These are phyloP conservation scores for Suhomyces sp. DNA, from an alignment of 805 yeast species.

Conservation along the genomic window DNA sequence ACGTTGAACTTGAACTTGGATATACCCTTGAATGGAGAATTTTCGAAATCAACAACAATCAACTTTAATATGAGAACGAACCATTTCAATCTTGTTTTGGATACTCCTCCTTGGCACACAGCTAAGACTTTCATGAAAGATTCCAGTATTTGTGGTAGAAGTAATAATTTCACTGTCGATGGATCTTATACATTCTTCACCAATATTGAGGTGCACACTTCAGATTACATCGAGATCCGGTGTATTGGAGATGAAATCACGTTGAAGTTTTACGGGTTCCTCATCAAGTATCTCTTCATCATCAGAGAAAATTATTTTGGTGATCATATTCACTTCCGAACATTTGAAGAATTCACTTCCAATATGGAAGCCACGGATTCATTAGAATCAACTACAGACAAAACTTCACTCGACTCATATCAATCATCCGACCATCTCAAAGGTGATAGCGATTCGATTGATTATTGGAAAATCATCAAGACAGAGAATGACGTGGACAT, in stretches of 20 bases:
- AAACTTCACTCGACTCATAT: not conserved
- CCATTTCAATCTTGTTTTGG: constrained; percentile 58
- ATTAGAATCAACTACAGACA: not conserved
- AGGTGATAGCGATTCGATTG: constrained; percentile 18
- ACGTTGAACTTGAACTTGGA: constrained; percentile 43
- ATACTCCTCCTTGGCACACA: constrained; percentile 93
- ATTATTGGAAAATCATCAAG: constrained; percentile 43
- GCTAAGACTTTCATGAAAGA: constrained; percentile 63
- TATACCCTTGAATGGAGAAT: constrained; percentile 61
- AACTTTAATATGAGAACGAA: constrained; percentile 55
- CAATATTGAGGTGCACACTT: constrained; percentile 60
- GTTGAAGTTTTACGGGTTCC: constrained; percentile 74
- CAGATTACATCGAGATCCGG: constrained; percentile 66
- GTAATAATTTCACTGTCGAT: constrained; percentile 55
- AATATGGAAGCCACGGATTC: constrained; percentile 6
- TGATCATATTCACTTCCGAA: constrained; percentile 74
- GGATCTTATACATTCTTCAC: constrained; percentile 68
- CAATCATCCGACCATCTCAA: not conserved
- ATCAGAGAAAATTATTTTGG: constrained; percentile 91
- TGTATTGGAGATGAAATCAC: constrained; percentile 67
- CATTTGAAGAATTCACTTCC: constrained; percentile 76
- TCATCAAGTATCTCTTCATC: constrained; percentile 70
- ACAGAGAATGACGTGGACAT: constrained; percentile 76
- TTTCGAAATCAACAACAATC: constrained; percentile 51
- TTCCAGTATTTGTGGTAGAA: constrained; percentile 62